Evolutionary conservation across 345 rosid species (phyloP).

Genomic region (Carallia pectinifolia): DNA sequence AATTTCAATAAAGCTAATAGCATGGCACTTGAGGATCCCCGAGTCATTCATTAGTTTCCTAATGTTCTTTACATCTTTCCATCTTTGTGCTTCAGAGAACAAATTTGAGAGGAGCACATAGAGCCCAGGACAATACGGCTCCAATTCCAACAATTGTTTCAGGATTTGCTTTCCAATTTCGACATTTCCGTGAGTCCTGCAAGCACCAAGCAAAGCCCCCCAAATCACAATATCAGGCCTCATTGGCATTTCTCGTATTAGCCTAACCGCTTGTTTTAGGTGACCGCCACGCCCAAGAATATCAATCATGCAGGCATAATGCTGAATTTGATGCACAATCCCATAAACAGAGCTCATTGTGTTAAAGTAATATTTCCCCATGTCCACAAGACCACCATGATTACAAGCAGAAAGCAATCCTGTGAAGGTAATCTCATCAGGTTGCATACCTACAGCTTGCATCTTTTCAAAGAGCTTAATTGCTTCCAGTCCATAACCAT

Average conservation of each 20-base stretch:
- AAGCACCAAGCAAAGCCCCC: constrained; percentile 58
- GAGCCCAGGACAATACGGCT: constrained; percentile 31
- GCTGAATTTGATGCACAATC: constrained; percentile 1
- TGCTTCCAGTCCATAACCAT: constrained; percentile 49
- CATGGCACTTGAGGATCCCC: constrained; percentile 29
- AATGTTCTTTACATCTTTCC: constrained; percentile 33
- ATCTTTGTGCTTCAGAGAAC: constrained; percentile 24
- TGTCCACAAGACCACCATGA: constrained; percentile 49
- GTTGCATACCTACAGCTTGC: constrained; percentile 31
- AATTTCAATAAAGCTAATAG: constrained; percentile 36
- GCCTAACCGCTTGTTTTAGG: constrained; percentile 36
- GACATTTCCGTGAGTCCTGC: constrained; percentile 42
- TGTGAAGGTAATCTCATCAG: constrained; percentile 46
- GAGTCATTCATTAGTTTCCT: constrained; percentile 32
- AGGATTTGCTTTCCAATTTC: constrained; percentile 48
- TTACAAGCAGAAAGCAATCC: constrained; percentile 51
- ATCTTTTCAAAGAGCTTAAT: constrained; percentile 41
- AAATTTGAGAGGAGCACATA: constrained; percentile 17
- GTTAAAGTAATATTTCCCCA: constrained; percentile 43
- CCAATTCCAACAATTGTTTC: constrained; percentile 41
- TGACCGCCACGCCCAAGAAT: constrained; percentile 58
- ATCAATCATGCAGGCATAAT: constrained; percentile 43
- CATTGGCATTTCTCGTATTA: constrained; percentile 30
- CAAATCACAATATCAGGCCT: constrained; percentile 43
- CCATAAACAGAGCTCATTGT: constrained; percentile 25